Evolutionary conservation across 495 filamentous ascomycete genomes (phyloP).

Genomic region (Saxophila tyrrhenica): DNA sequence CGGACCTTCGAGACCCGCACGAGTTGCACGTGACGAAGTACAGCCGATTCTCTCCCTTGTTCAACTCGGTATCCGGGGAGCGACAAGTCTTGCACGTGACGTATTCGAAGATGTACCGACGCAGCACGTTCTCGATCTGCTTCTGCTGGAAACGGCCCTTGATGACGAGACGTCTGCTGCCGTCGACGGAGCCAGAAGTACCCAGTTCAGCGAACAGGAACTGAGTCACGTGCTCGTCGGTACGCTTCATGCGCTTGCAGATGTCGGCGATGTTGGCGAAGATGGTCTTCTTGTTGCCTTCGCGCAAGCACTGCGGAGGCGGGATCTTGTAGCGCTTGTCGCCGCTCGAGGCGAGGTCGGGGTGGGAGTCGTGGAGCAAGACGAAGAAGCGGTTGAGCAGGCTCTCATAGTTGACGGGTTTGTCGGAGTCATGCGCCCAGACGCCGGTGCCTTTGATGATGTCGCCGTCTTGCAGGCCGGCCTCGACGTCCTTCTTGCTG

Average conservation of each 20-base stretch:
- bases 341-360: conserved; percentile 78
- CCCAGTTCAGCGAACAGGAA: conserved; percentile 97
- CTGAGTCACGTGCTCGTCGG: conserved; percentile 73
- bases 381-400: conserved; percentile 86
- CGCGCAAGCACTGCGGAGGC: conserved; percentile 94
- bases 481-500: conserved; percentile 38
- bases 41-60: conserved; percentile 96
- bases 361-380: conserved; percentile 82
- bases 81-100: conserved; percentile 97
- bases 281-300: conserved; percentile 99
- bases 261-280: conserved; percentile 96
- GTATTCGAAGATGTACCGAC: conserved; percentile 96
- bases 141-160: conserved; percentile 98
- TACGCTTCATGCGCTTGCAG: conserved; percentile 89
- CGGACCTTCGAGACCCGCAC: conserved; percentile 79
- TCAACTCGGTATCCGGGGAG: conserved; percentile 87
- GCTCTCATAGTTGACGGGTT: conserved; percentile 68
- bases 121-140: conserved; percentile 88
- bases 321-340: conserved; percentile 96
- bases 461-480: conserved; percentile 54
- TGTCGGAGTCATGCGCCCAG: conserved; percentile 71
- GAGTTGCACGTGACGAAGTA: conserved; percentile 78
- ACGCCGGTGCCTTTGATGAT: conserved; percentile 85
- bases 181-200: conserved; percentile 89
- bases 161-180: conserved; percentile 85